Base-by-base conservation (phyloP, 345 rosid genomes). In the Geranium rotundifolium region DNA sequence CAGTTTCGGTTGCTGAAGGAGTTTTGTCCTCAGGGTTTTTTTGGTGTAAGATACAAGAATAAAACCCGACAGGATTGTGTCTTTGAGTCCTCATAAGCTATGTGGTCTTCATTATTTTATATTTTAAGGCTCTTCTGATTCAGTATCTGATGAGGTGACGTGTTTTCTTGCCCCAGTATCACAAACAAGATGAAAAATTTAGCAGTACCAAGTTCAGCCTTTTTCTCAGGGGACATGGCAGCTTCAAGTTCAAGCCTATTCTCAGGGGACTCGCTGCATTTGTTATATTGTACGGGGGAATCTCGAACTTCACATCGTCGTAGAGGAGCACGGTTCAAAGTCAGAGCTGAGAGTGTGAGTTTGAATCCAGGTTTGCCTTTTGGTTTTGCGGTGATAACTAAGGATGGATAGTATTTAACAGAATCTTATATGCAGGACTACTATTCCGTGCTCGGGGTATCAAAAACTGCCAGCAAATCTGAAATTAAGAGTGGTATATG, bases 371-470 rank as follows among this genome's bases (percentile, higher is more conserved):
- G 17, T 54, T 52, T 71, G 52, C 14, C 59, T 67, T 63, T 69
- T 41, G 39, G 9, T 29, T 27, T 58, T 61, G 55, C 57, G 4
- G 57, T 59, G 56, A 4, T 61, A 8, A 56, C 5, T 54, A 9
- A 20, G 50, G 30, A 57, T 52, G n/a, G 56, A 14, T 8, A 34
- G 16, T 30, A 20, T 60, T 41, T 68, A 15, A 46, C 46, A 20
- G 15, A 61, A 20, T 54, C 31, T 34, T 7, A 19, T 50, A 18
- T 61, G 63, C 85, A 92, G 98, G 95, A 92, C 77, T 92, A 55
- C 65, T 92, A 92, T 85, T 82, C 98, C 64, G 81, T 87, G 10
- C 96, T 92, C 65, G 95, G 96, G 59, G 95, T 92, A 52, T 92
- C 98, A 18, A 92, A 77, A 79, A 89, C 59, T 77, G 82, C 96